Percentiles rank a stretch among this genome's conserved stretches.
phyloP scores from a whole-genome alignment of 2,329 filamentous ascomycete genomes.

The Colletotrichum noveboracense region DNA sequence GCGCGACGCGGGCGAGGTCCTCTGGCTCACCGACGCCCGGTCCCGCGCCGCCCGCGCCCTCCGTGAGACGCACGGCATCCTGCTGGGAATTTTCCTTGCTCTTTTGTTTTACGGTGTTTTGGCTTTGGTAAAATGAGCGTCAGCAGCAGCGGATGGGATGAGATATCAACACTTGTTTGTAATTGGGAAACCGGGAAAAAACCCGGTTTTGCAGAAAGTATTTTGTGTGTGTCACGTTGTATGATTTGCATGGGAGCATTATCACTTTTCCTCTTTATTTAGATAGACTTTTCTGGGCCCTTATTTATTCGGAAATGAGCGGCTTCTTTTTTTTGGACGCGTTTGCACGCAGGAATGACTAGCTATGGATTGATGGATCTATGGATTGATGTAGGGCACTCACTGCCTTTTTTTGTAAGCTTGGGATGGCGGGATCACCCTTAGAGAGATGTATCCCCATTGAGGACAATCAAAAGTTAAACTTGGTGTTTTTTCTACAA shows the following conservation, averaged over 20 bases:
- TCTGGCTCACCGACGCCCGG: slow-evolving; percentile 47
- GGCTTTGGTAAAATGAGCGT: background rate
- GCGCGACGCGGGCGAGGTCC: slow-evolving; percentile 50
- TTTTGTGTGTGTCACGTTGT: background rate
- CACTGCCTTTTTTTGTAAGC: background rate
- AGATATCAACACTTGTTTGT: background rate
- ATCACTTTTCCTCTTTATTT: background rate
- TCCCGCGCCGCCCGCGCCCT: background rate
- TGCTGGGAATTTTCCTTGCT: slow-evolving; percentile 25
- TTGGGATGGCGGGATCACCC: background rate
- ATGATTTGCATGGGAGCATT: background rate
- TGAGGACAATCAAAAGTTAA: background rate
- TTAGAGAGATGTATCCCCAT: background rate
- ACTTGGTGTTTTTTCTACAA: background rate
- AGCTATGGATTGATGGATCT: background rate
- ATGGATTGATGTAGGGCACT: background rate
- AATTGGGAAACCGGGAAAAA: background rate
- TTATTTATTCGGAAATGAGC: background rate
- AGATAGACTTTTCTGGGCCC: slow-evolving; percentile 9
- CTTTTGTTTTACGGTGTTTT: slow-evolving; percentile 6
- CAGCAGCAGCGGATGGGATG: background rate
- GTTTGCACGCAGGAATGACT: background rate
- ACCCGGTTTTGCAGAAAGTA: background rate
- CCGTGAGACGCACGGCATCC: slow-evolving; percentile 18
- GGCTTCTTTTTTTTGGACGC: background rate